Evolutionary conservation across 1,284 basidiomycete genomes (phyloP).

Genomic region (Fomes fomentarius): DNA sequence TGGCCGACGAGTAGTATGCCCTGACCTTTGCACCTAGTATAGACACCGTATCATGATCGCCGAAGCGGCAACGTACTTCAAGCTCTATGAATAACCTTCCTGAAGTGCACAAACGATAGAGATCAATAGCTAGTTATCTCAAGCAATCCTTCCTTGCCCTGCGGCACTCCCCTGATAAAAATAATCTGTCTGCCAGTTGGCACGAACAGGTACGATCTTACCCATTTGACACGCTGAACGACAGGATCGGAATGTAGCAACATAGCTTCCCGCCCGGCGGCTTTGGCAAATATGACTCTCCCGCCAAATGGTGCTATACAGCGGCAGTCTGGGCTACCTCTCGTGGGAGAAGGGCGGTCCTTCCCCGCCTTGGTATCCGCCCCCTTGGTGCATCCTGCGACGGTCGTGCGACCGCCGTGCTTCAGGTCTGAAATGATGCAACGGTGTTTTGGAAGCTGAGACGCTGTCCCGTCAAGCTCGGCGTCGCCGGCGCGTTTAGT

Average conservation of each 20-base stretch:
- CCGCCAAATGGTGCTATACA: background rate
- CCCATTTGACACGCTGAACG: background rate
- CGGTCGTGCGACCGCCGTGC: slow-evolving; percentile 9
- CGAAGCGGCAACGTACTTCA: no score
- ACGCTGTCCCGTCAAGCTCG: background rate
- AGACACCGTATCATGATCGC: no score
- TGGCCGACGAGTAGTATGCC: no score
- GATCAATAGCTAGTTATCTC: no score
- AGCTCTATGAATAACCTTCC: no score
- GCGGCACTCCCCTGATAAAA: no score
- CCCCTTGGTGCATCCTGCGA: background rate
- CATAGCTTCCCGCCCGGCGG: background rate
- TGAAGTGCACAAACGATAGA: no score
- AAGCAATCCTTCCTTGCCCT: no score
- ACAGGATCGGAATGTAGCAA: background rate
- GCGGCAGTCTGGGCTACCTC: background rate
- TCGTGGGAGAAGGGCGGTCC: background rate
- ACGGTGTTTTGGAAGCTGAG: background rate
- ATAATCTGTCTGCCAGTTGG: background rate
- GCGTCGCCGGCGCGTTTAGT: background rate
- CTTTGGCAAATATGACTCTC: background rate
- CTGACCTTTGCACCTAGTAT: no score
- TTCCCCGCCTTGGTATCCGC: background rate
- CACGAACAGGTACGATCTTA: background rate
- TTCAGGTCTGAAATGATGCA: slow-evolving; percentile 5